Conservation (phyloP, 208 protist species). For the Acanthamoeba lenticulata region DNA sequence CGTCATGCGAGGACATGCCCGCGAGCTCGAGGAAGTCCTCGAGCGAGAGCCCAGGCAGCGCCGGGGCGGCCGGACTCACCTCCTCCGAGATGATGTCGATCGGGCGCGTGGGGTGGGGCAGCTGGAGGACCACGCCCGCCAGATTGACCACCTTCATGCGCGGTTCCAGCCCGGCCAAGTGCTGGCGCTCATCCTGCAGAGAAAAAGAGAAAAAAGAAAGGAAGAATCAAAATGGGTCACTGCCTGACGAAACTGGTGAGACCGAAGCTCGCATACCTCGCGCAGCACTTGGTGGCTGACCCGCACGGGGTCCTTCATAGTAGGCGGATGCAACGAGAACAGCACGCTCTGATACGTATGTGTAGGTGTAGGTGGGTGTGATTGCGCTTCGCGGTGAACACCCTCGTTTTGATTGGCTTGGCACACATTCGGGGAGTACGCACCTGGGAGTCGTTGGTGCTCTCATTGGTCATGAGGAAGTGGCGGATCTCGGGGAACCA, state of each 20-base stretch:
- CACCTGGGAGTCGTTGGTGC: neutral
- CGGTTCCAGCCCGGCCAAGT: neutral
- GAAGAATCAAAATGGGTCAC: no score
- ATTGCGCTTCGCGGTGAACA: no score
- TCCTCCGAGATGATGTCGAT: slow-evolving; percentile 25
- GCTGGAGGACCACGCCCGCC: neutral
- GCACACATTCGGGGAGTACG: no score
- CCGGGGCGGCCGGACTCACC: neutral
- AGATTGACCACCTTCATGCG: slow-evolving; percentile 27
- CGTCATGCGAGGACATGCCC: neutral
- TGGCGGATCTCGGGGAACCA: neutral
- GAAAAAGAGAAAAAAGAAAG: neutral
- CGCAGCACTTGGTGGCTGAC: neutral
- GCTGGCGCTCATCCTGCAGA: neutral
- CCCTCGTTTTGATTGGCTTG: no score
- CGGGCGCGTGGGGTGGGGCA: neutral
- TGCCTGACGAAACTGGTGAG: neutral
- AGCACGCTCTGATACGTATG: slow-evolving; percentile 18
- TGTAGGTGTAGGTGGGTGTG: no score
- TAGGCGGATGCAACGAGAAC: neutral
- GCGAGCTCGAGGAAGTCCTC: neutral
- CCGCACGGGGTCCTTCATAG: neutral
- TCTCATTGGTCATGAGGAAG: neutral
- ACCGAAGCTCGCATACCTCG: neutral
- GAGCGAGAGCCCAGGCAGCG: neutral